Evolutionary conservation across 805 yeast genomes (phyloP).

Genomic region (Cyberlindnera mississippiensis): DNA sequence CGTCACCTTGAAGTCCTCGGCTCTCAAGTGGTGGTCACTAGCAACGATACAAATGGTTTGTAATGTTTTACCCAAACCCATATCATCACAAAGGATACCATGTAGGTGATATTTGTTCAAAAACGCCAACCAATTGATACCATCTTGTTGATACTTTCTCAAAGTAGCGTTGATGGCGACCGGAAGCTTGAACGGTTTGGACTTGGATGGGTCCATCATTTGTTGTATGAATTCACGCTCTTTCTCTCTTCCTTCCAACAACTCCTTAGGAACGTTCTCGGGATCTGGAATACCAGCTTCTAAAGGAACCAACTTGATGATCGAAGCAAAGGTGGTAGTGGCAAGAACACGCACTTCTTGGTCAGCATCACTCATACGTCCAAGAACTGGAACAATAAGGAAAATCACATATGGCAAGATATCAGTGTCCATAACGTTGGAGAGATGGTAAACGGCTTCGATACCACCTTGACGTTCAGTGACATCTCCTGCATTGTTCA

Average conservation of each 20-base stretch:
- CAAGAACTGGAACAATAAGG: slow-evolving; percentile 91
- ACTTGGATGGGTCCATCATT: slow-evolving; percentile 95
- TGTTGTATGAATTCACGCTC: slow-evolving; percentile 94
- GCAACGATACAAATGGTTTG: slow-evolving; percentile 97
- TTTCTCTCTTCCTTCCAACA: slow-evolving; percentile 83
- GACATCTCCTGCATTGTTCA: slow-evolving; percentile 68
- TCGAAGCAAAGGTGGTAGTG: slow-evolving; percentile 94
- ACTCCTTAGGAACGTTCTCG: slow-evolving; percentile 77
- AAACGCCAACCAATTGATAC: slow-evolving; percentile 97
- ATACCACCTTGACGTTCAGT: slow-evolving; percentile 88
- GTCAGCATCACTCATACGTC: slow-evolving; percentile 96
- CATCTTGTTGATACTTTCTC: slow-evolving; percentile 95
- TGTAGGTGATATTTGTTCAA: slow-evolving; percentile 91
- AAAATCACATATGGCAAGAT: slow-evolving; percentile 94
- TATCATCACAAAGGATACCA: slow-evolving; percentile 97
- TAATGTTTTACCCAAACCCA: slow-evolving; percentile 97
- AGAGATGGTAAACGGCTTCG: slow-evolving; percentile 83
- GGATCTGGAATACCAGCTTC: slow-evolving; percentile 98
- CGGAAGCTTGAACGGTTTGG: slow-evolving; percentile 83
- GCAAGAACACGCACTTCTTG: slow-evolving; percentile 84
- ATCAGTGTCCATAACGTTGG: slow-evolving; percentile 79
- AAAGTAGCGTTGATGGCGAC: slow-evolving; percentile 89
- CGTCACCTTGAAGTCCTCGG: slow-evolving; percentile 59
- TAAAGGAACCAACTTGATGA: slow-evolving; percentile 90
- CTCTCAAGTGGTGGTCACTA: slow-evolving; percentile 87